These are phyloP conservation scores for Flaveria bidentis DNA, from an alignment of 129 eudicot species.

Conservation along the genomic window DNA sequence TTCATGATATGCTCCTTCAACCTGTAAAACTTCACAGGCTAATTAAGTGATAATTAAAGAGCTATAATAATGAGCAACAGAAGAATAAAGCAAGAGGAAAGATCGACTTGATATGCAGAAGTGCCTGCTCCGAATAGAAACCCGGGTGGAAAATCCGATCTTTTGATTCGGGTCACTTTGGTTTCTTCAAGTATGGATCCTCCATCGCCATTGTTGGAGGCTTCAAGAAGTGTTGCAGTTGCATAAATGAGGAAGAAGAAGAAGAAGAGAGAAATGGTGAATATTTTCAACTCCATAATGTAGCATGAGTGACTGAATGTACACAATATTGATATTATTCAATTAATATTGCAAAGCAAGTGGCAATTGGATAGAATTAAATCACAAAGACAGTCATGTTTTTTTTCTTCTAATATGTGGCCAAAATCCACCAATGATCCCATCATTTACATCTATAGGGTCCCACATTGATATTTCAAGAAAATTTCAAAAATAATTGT, in stretches of 20 bases:
- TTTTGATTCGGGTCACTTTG: constrained; percentile 17
- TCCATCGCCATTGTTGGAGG: constrained; percentile 18
- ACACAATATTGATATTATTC: too few species aligned
- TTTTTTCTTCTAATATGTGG: too few species aligned
- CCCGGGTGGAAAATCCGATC: constrained; percentile 67
- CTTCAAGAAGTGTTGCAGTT: constrained; percentile 12
- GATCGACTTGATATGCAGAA: constrained; percentile 73
- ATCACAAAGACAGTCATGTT: too few species aligned
- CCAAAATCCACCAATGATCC: too few species aligned
- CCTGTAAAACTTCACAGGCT: constrained; percentile 36
- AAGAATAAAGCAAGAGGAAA: not conserved
- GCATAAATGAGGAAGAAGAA: constrained; percentile 16
- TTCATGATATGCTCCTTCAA: constrained; percentile 85
- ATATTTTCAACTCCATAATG: not conserved
- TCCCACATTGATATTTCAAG: too few species aligned
- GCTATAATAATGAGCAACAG: not conserved
- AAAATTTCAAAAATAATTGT: too few species aligned
- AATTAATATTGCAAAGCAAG: too few species aligned
- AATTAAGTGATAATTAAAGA: not conserved
- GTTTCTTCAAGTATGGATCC: constrained; percentile 8
- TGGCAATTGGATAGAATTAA: too few species aligned
- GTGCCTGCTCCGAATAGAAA: constrained; percentile 77
- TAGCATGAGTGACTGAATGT: too few species aligned
- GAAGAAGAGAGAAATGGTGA: not conserved
- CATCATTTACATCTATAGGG: too few species aligned